A percentile compares a stretch with the other conserved stretches of the same genome.
These are phyloP conservation scores for Fusarium domesticum DNA, from an alignment of 2,329 filamentous ascomycete genomes.

Conservation along the genomic window DNA sequence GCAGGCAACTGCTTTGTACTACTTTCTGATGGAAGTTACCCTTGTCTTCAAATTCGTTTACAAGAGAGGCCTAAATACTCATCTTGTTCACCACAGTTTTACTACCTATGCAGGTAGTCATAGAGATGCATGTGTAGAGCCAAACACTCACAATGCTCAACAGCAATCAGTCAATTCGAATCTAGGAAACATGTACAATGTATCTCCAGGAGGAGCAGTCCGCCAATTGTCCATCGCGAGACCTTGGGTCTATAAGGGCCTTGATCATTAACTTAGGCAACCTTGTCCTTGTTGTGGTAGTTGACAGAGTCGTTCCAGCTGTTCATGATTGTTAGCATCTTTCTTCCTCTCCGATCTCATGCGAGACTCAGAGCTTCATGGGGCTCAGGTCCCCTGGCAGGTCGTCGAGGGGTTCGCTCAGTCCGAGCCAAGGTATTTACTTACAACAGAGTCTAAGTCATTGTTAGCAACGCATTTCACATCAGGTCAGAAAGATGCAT, in stretches of 20 bases:
- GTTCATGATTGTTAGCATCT: slow-evolving; percentile 21
- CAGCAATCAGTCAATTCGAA: slow-evolving; percentile 31
- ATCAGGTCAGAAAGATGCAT: background rate
- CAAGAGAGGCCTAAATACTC: no score
- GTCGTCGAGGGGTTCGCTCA: slow-evolving; percentile 1
- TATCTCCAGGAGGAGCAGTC: slow-evolving; percentile 29
- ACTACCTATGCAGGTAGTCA: no score
- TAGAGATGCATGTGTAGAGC: background rate
- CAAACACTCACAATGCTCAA: slow-evolving; percentile 1
- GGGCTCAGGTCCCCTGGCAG: slow-evolving; percentile 5
- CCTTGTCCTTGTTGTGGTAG: slow-evolving; percentile 93
- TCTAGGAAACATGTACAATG: slow-evolving; percentile 36
- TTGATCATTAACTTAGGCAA: slow-evolving; percentile 36
- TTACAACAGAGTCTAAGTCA: slow-evolving; percentile 52
- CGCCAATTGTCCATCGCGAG: slow-evolving; percentile 27
- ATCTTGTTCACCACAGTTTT: no score
- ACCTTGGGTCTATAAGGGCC: slow-evolving; percentile 11
- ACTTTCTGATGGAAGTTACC: no score
- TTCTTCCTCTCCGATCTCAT: background rate
- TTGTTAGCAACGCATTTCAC: slow-evolving; percentile 25
- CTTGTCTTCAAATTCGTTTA: no score
- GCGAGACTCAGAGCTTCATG: slow-evolving; percentile 7
- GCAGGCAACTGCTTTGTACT: no score
- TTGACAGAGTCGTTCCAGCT: slow-evolving; percentile 96
- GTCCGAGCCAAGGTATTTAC: slow-evolving; percentile 18